These are phyloP conservation scores for Sarocladiaceae sp. DNA, from an alignment of 2,329 filamentous ascomycete genomes.

Conservation along the genomic window DNA sequence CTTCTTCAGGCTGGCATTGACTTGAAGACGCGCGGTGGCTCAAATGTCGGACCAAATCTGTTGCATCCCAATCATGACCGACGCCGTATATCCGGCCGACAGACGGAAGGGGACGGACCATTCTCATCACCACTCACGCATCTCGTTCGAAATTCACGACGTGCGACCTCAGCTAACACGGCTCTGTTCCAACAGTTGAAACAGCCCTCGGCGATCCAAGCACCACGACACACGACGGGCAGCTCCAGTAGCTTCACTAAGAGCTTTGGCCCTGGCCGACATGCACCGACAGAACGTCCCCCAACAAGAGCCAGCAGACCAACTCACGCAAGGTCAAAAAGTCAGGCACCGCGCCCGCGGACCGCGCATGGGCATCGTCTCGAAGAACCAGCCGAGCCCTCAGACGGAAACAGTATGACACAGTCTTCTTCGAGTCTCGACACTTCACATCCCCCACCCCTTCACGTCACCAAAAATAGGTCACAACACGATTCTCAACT, in stretches of 20 bases:
- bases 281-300: constrained; percentile 39
- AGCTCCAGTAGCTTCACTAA: constrained; percentile 45
- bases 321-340: constrained; percentile 38
- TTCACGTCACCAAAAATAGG: constrained; percentile 21
- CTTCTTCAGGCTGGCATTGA: neutral
- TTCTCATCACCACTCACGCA: neutral
- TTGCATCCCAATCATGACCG: neutral
- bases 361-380: constrained; percentile 35
- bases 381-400: constrained; percentile 29
- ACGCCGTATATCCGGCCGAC: neutral
- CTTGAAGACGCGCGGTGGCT: neutral
- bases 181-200: constrained; percentile 26
- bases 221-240: constrained; percentile 33
- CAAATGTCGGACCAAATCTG: neutral
- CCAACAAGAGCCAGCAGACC: constrained; percentile 44
- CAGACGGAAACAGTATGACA: constrained; percentile 29
- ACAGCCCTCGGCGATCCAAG: constrained; percentile 21
- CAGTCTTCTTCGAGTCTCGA: constrained; percentile 9
- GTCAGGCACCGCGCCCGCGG: constrained; percentile 28
- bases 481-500: constrained; percentile 14
- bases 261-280: constrained; percentile 50
- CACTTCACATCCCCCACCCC: constrained; percentile 13
- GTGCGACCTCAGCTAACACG: constrained; percentile 11
- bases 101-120: constrained; percentile 10
- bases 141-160: neutral